Evolutionary conservation across 176 grass and related monocot genomes (phyloP), one percentile per base, ranked within the genome.

Genomic region (Canna indica): DNA sequence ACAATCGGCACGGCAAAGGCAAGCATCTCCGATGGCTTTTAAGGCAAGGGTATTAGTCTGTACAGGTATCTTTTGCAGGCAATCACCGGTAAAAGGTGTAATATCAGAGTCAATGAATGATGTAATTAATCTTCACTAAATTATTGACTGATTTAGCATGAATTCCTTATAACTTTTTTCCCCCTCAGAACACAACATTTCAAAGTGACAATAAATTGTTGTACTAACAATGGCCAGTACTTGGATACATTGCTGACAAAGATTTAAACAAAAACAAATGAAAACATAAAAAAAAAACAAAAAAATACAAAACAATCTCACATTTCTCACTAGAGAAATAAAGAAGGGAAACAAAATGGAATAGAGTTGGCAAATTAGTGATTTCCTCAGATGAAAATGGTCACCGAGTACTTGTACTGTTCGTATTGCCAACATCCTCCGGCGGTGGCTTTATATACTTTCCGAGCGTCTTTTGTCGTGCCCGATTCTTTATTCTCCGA

Each of bases 361-460:
- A 28, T 50, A 30, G 25, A 50, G 18, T 33, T 22, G 36, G 18
- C 26, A 70, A 70, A 70, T 44, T 8, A 5, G 13, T 47, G 15
- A 24, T 70, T 30, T 69, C 44, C 29, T 48, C 25, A 0, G n/a
- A 32, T 0, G 28, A 52, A 59, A 69, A 70, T 63, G 48, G 59
- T 78, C 59, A 78, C 59, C 33, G 65, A 57, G 39, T 53, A 60
- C 39, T 69, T 25, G 81, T 64, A 34, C 50, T 74, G 72, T 78
- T 83, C 31, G 53, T 18, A 77, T 70, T n/a, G 27, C 30, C 70
- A 52, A 30, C 60, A 12, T 84, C 95, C n/a, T 94, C 86, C 11
- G 82, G 78, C 2, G 73, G 78, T 80, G 90, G 95, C 70, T 99
- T 99, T 73, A 94, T 90, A 59, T 87, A 99, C 82, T 81, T 94